These are phyloP conservation scores for Wallacemonas sp. DNA, from an alignment of 208 protist species.

Conservation along the genomic window DNA sequence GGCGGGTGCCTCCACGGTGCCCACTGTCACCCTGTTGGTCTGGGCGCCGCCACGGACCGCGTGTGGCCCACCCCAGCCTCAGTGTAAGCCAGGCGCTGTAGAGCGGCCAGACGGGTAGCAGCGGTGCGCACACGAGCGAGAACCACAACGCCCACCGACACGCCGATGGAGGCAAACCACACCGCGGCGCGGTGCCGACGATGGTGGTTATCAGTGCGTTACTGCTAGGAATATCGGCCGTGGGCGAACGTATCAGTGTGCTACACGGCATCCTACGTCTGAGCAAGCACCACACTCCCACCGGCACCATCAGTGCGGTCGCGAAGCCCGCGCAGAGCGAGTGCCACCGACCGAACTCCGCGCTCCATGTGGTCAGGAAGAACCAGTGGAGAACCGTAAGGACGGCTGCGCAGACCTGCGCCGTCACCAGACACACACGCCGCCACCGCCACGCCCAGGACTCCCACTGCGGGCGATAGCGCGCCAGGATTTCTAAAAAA, in stretches of 20 bases:
- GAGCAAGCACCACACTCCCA: constrained; percentile 10
- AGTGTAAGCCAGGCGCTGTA: constrained; percentile 1
- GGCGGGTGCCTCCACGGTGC: neutral
- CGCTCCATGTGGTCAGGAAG: neutral
- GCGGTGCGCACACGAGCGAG: constrained; percentile 3
- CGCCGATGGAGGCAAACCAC: neutral
- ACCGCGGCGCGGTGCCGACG: neutral
- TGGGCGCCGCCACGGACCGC: neutral
- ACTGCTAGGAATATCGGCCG: neutral
- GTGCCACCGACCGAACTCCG: neutral
- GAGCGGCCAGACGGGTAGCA: constrained; percentile 1
- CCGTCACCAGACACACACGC: constrained; percentile 17
- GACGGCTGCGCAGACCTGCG: constrained; percentile 5
- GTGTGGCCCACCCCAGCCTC: neutral
- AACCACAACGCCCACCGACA: neutral
- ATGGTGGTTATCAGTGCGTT: neutral
- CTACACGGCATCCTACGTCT: neutral
- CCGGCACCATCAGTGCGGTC: constrained; percentile 10
- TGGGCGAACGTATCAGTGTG: neutral
- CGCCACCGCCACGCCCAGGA: constrained; percentile 39
- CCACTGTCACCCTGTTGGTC: neutral
- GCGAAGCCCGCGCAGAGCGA: neutral
- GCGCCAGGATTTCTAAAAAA: constrained; percentile 27
- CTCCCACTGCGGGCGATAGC: constrained; percentile 26
- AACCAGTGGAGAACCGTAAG: constrained; percentile 9